These are phyloP conservation scores for Fusarium dimerum DNA, from an alignment of 2,329 filamentous ascomycete genomes.

Conservation along the genomic window DNA sequence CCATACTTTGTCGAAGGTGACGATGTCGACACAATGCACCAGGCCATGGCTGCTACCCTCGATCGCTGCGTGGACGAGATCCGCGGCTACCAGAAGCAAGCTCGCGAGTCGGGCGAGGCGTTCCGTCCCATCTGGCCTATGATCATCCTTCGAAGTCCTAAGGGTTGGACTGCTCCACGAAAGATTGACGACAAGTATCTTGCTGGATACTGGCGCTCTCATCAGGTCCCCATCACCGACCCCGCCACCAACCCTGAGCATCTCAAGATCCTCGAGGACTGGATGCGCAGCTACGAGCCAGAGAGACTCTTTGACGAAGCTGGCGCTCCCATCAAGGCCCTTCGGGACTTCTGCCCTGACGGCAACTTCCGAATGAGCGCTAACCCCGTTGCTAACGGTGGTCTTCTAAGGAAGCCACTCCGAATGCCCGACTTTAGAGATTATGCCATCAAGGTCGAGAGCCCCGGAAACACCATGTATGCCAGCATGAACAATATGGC, in stretches of 20 bases:
- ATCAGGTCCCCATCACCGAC: constrained; percentile 76
- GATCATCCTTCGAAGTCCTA: constrained; percentile 75
- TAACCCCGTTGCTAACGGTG: constrained; percentile 75
- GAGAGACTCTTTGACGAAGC: constrained; percentile 68
- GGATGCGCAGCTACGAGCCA: constrained; percentile 77
- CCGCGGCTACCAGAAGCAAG: constrained; percentile 67
- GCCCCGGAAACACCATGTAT: constrained; percentile 56
- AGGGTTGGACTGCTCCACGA: constrained; percentile 77
- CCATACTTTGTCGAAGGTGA: constrained; percentile 80
- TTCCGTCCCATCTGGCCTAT: constrained; percentile 76
- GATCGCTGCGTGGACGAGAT: constrained; percentile 74
- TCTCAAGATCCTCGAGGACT: constrained; percentile 68
- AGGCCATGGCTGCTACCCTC: constrained; percentile 77
- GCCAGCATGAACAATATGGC: constrained; percentile 73
- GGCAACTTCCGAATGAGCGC: constrained; percentile 73
- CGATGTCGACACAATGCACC: constrained; percentile 74
- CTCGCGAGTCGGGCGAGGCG: constrained; percentile 68
- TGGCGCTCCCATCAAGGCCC: constrained; percentile 62
- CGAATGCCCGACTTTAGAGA: constrained; percentile 69
- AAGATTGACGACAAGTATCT: constrained; percentile 71
- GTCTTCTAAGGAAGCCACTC: constrained; percentile 65
- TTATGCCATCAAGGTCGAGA: constrained; percentile 64
- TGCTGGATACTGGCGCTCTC: constrained; percentile 76
- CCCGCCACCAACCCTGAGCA: constrained; percentile 66
- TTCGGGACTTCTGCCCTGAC: constrained; percentile 64